A percentile compares a stretch with the other conserved stretches of the same genome.
Evolutionary conservation across 495 filamentous ascomycete genomes (phyloP).

Genomic region (Delitschia confertaspora): DNA sequence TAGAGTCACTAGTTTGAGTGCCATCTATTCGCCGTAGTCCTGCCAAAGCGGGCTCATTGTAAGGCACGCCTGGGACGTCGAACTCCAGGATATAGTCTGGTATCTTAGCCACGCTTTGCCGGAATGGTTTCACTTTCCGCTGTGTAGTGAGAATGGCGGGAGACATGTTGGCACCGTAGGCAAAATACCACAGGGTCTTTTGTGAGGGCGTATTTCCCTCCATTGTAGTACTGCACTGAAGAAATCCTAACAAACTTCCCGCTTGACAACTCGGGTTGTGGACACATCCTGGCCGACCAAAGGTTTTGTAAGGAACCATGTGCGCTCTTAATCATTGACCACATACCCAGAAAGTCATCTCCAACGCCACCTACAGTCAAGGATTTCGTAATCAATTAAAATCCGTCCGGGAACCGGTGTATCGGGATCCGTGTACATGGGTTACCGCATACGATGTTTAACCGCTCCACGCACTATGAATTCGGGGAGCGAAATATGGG

Average conservation of each 20-base stretch:
- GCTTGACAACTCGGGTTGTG: background rate
- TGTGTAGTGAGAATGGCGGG: conserved; percentile 6
- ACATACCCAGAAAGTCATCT: background rate
- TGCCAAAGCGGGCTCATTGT: conserved; percentile 11
- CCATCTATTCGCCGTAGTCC: too few species aligned
- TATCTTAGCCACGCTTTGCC: background rate
- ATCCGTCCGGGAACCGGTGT: too few species aligned
- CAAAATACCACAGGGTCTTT: conserved; percentile 7
- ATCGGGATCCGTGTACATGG: too few species aligned
- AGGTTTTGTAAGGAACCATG: background rate
- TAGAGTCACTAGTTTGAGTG: too few species aligned
- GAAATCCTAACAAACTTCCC: background rate
- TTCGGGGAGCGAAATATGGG: too few species aligned
- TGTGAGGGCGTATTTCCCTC: background rate
- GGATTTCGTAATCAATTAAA: too few species aligned
- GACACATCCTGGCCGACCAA: too few species aligned
- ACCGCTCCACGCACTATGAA: too few species aligned
- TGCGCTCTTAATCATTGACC: background rate
- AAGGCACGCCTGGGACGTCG: conserved; percentile 10
- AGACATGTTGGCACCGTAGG: conserved; percentile 15
- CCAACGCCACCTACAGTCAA: too few species aligned
- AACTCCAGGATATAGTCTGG: background rate
- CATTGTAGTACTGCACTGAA: background rate
- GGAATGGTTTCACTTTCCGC: conserved; percentile 6
- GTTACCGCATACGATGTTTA: too few species aligned